Evolutionary conservation across 768 basidiomycete genomes (phyloP), one percentile per base, ranked within the genome.

Genomic region (Suillus decipiens): DNA sequence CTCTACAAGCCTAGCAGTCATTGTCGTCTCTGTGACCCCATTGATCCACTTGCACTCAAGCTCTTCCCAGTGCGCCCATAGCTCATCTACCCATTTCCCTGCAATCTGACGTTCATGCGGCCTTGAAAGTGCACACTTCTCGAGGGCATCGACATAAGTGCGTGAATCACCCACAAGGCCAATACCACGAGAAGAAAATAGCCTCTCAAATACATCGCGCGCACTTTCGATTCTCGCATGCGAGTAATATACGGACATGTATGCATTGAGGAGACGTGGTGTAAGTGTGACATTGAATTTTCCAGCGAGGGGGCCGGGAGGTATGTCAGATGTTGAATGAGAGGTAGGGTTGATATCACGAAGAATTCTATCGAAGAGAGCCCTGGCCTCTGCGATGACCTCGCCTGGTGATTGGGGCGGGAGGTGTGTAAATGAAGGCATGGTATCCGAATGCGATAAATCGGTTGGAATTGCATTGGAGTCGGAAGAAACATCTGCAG

Each of bases 371-470:
- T 80, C 66, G 70, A 93, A 90, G 11, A 96, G 82, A n/a, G 82
- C 76, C 12, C 81, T 76, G 0, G 81, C 86, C 76, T 96, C 95
- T 4, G 79, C 76, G 5, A 94, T 67, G 60, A 95, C 85, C 66
- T 95, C 92, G n/a, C 82, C 76, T 6, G 80, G 78, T 36, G 82
- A 91, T 70, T 92, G 90, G 0, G 93, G 93, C 0, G 89, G 88
- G 10, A 89, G 78, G 51, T 84, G 86, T 0, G 84, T 73, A 62
- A 76, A 77, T 10, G 69, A 64, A 37, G 73, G 64, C 4, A 63
- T 34, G 12, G 3, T 61, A 28, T 59, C 63, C 31, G 19, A 22
- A 34, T 15, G 48, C 2, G 54, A 67, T 53, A 43, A 61, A 51
- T 56, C 66, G 4, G 8, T 39, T 8, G 22, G 22, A 11, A 17